Base-by-base conservation (phyloP, 371 early-diverging fungal species). In the Apophysomyces trapeziformis region DNA sequence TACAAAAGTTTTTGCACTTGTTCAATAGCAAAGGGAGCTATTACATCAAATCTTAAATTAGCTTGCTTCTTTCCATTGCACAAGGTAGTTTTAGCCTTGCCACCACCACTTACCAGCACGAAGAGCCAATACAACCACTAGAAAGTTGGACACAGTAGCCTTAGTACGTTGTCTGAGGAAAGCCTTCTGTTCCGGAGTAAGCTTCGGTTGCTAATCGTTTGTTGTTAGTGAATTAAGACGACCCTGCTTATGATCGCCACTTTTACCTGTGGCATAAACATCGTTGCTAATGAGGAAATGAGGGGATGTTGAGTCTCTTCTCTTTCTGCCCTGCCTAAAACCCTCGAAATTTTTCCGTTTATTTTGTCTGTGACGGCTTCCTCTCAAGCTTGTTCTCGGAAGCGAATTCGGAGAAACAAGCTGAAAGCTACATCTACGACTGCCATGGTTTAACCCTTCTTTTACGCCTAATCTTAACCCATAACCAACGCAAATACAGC, bases 21-120 rank as follows among this genome's bases (percentile, higher is more conserved):
- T 60, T 82, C 82, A 46, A 82, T 47, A 14, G 78, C 83, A 67
- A 82, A 82, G 5, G 83, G 83, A 65, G 78, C 82, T 82, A 72
- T 38, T 9, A 58, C n/a, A 56, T 58, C 32, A 41, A 41, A 8
- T 13, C 13, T 41, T 26, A 26, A 26, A 26, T 26, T 26, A 26
- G 32, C 32, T 26, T 26, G 32, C 32, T 26, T 26, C 32, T 2
- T 26, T 26, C 3, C 32, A 26, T 26, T 26, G 32, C 32, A 26
- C 32, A 26, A 26, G 2, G 32, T 26, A 2, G 32, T 56, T 54
- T n/a, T 54, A n/a, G n/a, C 16, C 26, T 21, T 50, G 9, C 63
- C 35, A 66, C 56, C 46, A 47, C 63, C 64, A 21, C 70, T 77
- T 83, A 83, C 83, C 80, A 54, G 83, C 80, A 72, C 83, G 83